Percentiles rank a stretch among this genome's conserved stretches.
phyloP scores from a whole-genome alignment of 805 yeast genomes.

The Starmera dryadoides region DNA sequence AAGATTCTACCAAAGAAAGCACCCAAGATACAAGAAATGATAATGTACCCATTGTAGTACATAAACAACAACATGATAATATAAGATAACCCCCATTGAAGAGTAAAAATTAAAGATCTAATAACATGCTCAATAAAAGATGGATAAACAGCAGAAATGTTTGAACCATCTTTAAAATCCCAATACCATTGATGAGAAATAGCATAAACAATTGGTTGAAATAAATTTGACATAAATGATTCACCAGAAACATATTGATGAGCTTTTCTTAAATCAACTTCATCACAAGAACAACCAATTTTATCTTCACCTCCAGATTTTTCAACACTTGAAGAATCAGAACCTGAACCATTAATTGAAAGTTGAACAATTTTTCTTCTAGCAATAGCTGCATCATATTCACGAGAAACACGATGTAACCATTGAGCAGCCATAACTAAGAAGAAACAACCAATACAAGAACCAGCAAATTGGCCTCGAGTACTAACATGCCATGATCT shows the following conservation, averaged over 20 bases:
- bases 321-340: conserved; percentile 1
- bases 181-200: conserved; percentile 22
- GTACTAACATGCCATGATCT: conserved; percentile 55
- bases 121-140: conserved; percentile 41
- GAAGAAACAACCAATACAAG: conserved; percentile 61
- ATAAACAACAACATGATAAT: conserved; percentile 65
- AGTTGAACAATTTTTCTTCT: conserved; percentile 14
- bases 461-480: conserved; percentile 61
- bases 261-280: conserved; percentile 7
- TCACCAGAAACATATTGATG: conserved; percentile 11
- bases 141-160: conserved; percentile 26
- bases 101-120: conserved; percentile 41
- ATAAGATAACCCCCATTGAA: conserved; percentile 60
- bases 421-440: conserved; percentile 51
- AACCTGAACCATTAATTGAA: conserved; percentile 2
- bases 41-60: conserved; percentile 68
- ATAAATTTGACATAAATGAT: conserved; percentile 4
- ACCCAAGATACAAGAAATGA: conserved; percentile 56
- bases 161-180: conserved; percentile 9
- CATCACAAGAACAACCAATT: background rate
- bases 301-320: conserved; percentile 1
- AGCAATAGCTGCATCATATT: conserved; percentile 36
- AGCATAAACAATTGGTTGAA: conserved; percentile 18
- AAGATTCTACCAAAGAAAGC: conserved; percentile 51
- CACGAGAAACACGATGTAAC: conserved; percentile 47